Conservation (phyloP, 1,284 basidiomycete genomes). For the Moesziomyces sp. region DNA sequence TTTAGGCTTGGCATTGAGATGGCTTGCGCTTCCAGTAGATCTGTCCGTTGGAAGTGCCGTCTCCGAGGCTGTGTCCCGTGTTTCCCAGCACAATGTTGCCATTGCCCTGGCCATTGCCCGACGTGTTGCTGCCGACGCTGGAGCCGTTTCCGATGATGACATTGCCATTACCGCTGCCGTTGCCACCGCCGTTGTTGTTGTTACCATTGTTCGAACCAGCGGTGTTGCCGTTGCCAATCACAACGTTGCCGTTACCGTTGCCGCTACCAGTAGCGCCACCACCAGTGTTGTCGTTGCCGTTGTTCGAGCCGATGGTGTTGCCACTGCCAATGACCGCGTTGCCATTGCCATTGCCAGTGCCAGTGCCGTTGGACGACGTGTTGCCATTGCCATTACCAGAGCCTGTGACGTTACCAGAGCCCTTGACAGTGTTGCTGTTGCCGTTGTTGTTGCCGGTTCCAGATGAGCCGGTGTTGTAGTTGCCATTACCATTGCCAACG, state of each 20-base stretch:
- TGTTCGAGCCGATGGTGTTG: neutral
- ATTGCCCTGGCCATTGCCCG: slow-evolving; percentile 11
- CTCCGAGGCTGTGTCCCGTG: slow-evolving; percentile 11
- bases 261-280: too few relatives aligned
- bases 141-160: slow-evolving; percentile 6
- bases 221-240: slow-evolving; percentile 4
- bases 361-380: neutral
- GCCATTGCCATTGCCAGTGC: slow-evolving; percentile 16
- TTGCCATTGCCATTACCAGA: slow-evolving; percentile 16
- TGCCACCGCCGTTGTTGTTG: slow-evolving; percentile 8
- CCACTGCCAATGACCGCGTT: slow-evolving; percentile 1
- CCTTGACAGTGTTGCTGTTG: slow-evolving; percentile 4
- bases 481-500: slow-evolving; percentile 15
- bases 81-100: slow-evolving; percentile 20
- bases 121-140: slow-evolving; percentile 10
- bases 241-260: slow-evolving; percentile 4
- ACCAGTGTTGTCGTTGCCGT: neutral
- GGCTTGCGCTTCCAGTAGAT: slow-evolving; percentile 18
- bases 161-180: slow-evolving; percentile 20
- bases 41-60: slow-evolving; percentile 18
- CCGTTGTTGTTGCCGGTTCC: slow-evolving; percentile 12
- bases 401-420: slow-evolving; percentile 10
- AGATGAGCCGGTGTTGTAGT: slow-evolving; percentile 5
- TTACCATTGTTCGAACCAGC: slow-evolving; percentile 10
- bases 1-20: neutral